A percentile compares a stretch with the other conserved stretches of the same genome.
These are phyloP conservation scores for Bremia lactucae DNA, from an alignment of 352 stramenopile species.

Conservation along the genomic window DNA sequence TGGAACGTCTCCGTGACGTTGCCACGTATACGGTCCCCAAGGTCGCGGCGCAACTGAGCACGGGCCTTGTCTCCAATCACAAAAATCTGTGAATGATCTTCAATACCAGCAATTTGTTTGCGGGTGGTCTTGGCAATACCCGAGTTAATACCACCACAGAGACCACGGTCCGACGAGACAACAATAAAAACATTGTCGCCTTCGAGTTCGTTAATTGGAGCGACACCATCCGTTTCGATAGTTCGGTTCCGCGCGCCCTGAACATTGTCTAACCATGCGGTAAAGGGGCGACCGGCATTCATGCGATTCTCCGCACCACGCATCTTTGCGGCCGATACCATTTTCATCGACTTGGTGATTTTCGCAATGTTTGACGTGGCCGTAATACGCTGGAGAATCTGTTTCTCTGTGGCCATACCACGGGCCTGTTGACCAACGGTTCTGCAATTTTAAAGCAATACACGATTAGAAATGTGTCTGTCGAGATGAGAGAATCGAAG, in stretches of 20 bases:
- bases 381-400: slow-evolving; percentile 95
- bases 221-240: slow-evolving; percentile 83
- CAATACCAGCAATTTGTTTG: slow-evolving; percentile 65
- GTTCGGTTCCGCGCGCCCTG: slow-evolving; percentile 54
- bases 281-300: slow-evolving; percentile 74
- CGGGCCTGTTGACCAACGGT: slow-evolving; percentile 65
- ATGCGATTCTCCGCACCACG: slow-evolving; percentile 92
- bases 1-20: slow-evolving; percentile 79
- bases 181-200: slow-evolving; percentile 89
- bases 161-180: slow-evolving; percentile 95
- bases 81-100: slow-evolving; percentile 82
- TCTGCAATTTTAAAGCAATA: slow-evolving; percentile 23
- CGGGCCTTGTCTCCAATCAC: slow-evolving; percentile 96
- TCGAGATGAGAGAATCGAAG: background rate
- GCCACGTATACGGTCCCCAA: slow-evolving; percentile 47
- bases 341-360: slow-evolving; percentile 99
- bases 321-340: slow-evolving; percentile 99
- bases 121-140: slow-evolving; percentile 88
- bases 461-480: slow-evolving; percentile 1
- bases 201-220: slow-evolving; percentile 73
- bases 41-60: slow-evolving; percentile 85
- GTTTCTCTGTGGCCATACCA: slow-evolving; percentile 98
- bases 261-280: slow-evolving; percentile 76
- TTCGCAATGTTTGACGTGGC: slow-evolving; percentile 99
- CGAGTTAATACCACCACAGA: slow-evolving; percentile 98